Conservation (phyloP, 2,329 filamentous ascomycete genomes). For the Pseudocercospora musae region DNA sequence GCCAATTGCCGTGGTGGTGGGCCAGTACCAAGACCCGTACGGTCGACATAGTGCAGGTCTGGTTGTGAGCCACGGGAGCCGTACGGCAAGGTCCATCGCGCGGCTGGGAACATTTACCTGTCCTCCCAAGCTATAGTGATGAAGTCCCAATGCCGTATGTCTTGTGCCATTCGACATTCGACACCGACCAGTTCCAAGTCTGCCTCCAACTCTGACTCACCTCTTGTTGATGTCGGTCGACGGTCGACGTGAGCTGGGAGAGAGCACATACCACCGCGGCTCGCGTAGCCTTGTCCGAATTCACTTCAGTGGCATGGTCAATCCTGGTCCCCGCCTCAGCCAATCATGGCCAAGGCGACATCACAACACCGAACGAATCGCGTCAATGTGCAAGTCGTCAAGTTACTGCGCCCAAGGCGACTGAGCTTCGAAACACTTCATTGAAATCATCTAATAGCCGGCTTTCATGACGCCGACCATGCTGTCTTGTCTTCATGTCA, state of each 20-base stretch:
- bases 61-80: neutral
- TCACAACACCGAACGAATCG: neutral
- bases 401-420: neutral
- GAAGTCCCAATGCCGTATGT: too few species aligned
- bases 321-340: neutral
- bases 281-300: neutral
- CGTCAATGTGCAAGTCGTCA: neutral
- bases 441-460: neutral
- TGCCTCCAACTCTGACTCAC: neutral
- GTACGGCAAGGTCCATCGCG: neutral
- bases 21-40: neutral
- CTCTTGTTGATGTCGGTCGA: neutral
- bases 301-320: neutral
- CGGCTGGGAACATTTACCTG: neutral
- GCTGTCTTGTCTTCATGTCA: neutral
- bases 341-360: neutral
- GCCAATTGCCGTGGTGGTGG: neutral
- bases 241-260: neutral
- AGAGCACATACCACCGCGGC: neutral
- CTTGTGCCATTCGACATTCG: neutral
- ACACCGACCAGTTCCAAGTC: neutral
- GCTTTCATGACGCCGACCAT: neutral
- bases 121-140: neutral
- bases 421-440: neutral
- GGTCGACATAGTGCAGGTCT: constrained; percentile 5